Base-by-base conservation (phyloP, 2,329 filamentous ascomycete genomes). In the Neofusicoccum parvum region DNA sequence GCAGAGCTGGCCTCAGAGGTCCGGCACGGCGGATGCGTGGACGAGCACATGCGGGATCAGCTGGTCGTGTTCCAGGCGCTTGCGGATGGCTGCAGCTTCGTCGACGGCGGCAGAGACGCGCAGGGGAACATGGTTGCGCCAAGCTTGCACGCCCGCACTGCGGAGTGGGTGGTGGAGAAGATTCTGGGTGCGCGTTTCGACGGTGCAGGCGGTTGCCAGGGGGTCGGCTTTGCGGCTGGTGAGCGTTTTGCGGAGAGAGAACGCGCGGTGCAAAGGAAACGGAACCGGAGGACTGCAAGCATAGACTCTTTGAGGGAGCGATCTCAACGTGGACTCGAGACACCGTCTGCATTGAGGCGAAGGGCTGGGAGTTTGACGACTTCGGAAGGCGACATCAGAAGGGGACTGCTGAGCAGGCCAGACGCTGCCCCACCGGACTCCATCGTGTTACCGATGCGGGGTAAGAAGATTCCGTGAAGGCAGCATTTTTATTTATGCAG, bases 41-140 rank as follows among this genome's bases (percentile, higher is more conserved):
- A 88, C 69, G 79, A 81, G 70, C 79, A 81, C 67, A 80, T 87
- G 80, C 76, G 83, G 49, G 87, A 88, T 72, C 86, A 88, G 69
- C 68, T 88, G 32, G 82, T 87, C 1, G 79, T 88, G 0, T 88
- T 87, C 65, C 85, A 88, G 70, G 84, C 84, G 15, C 73, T 89
- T 20, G 84, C 84, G 4, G 69, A 75, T 9, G 82, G 82, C 0
- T 70, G 36, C 43, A 80, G 78, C 67, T 53, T 58, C 0, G 75
- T 83, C 0, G 72, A 72, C 67, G 72, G 71, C n/a, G 71, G 73
- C 20, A 2, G 67, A 27, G 66, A 66, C 17, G 69, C 66, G 27
- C 69, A 73, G 10, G 69, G 67, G 6, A 69, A 66, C 23, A 70
- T 73, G 11, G 69, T 75, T 43, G 70, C 77, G 65, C 69, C 75